Conservation (phyloP, 768 basidiomycete species). For the Pulveroboletus sp. region DNA sequence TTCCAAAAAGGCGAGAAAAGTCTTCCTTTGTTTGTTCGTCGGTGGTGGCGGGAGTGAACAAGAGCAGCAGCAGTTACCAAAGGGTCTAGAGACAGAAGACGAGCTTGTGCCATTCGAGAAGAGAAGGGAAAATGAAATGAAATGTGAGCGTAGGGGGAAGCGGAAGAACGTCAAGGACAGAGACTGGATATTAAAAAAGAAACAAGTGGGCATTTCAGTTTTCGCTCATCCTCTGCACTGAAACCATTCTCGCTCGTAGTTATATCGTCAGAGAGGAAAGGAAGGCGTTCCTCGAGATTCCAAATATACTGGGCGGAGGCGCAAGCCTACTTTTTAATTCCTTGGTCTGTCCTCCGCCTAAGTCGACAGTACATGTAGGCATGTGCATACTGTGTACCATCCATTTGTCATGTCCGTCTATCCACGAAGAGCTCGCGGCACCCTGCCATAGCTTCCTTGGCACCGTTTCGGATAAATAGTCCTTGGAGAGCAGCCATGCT, state of each 20-base stretch:
- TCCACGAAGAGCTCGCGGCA: conserved; percentile 41
- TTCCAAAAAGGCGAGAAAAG: conserved; percentile 91
- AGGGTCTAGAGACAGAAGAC: conserved; percentile 70
- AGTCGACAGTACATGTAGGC: neutral
- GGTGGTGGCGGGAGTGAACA: conserved; percentile 61
- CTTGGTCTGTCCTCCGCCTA: neutral
- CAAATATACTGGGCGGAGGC: conserved; percentile 89
- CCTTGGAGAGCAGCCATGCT: conserved; percentile 98
- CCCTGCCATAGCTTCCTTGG: conserved; percentile 49
- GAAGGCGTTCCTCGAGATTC: conserved; percentile 80
- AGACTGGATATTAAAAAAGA: conserved; percentile 96
- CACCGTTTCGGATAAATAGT: conserved; percentile 76
- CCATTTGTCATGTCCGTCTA: conserved; percentile 25
- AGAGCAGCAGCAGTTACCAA: conserved; percentile 66
- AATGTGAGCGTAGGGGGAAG: conserved; percentile 58
- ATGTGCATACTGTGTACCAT: conserved; percentile 9
- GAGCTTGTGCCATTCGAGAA: conserved; percentile 68
- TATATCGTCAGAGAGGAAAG: conserved; percentile 83
- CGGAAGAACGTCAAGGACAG: conserved; percentile 67
- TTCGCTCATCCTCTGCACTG: neutral
- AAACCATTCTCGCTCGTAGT: conserved; percentile 34
- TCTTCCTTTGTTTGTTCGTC: conserved; percentile 90
- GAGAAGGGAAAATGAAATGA: conserved; percentile 63
- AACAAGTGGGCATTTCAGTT: conserved; percentile 58
- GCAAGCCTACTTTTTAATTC: conserved; percentile 67